Evolutionary conservation across 2,329 filamentous ascomycete species (phyloP), one percentile per base, ranked within the genome.

Genomic region (Clarireedia paspali): DNA sequence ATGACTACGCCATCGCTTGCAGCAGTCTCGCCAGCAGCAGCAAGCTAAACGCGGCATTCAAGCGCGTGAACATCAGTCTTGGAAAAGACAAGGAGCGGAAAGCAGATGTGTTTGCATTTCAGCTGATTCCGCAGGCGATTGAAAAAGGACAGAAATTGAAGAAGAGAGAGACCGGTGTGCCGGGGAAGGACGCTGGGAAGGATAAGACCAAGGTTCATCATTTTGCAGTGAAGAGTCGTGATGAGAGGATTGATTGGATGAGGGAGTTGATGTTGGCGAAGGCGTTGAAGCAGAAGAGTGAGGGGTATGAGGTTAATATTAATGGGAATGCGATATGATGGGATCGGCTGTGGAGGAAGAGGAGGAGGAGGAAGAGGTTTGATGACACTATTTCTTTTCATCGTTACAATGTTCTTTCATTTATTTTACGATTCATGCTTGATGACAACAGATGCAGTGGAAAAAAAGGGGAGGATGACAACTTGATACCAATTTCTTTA

Each of bases 201-300:
- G 82, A 81, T 55, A 83, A 80, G 10, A 83, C 83, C 65, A 96
- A 96, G 78, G 88, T 89, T 46, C 92, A 97, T 68, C 90, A 97
- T 70, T 97, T 97, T 70, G 89, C 92, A 0, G 92, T 96, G 64
- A 87, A 87, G 73, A 83, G 79, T 65, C 82, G 91, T 14, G 89
- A 96, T 68, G 89, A 96, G 69, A 82, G 92, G 59, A 96, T 97
- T 66, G 92, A 96, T 70, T 99, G 94, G 94, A 95, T 95, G 89
- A 80, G 89, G 54, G 89, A 95, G 78, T 75, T 95, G 59, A 95
- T 95, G 89, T 82, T 95, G 47, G 89, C 89, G 53, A 94, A 94
- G 75, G 89, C 89, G 17, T 75, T 90, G 69, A 88, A 85, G 76
- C 87, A 90, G 72, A 94, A 91, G 79, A 84, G 82, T 47, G 85